Conservation (phyloP, 345 rosid species). For the Melastoma malabathricum region DNA sequence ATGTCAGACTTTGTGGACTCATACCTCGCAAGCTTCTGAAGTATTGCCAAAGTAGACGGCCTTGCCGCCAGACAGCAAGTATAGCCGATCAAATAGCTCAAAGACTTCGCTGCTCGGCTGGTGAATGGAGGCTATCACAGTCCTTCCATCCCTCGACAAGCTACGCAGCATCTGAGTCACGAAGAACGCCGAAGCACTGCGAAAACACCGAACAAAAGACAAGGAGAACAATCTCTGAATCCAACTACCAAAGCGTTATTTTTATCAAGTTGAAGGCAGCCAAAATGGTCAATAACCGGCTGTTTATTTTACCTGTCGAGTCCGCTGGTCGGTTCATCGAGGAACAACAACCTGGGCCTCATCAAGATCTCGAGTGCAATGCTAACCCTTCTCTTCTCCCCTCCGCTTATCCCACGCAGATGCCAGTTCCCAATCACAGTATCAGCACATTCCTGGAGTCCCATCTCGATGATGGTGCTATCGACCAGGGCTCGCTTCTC, state of each 20-base stretch:
- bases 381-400: constrained; percentile 88
- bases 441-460: constrained; percentile 90
- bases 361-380: constrained; percentile 88
- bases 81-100: constrained; percentile 76
- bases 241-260: no score
- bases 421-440: constrained; percentile 96
- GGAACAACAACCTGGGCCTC: constrained; percentile 92
- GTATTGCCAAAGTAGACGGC: constrained; percentile 64
- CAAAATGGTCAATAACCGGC: no score
- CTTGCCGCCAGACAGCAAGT: constrained; percentile 87
- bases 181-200: constrained; percentile 93
- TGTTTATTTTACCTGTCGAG: constrained; percentile 53
- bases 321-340: constrained; percentile 94
- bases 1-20: no score
- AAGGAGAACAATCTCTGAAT: no score
- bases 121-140: constrained; percentile 90
- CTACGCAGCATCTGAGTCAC: constrained; percentile 82
- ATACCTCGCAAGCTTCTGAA: constrained; percentile 87
- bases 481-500: constrained; percentile 73
- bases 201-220: neutral
- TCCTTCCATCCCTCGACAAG: constrained; percentile 82
- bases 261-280: no score
- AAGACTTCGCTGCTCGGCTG: constrained; percentile 96
- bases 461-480: constrained; percentile 87
- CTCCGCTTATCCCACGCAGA: constrained; percentile 85